phyloP scores from a whole-genome alignment of 305 asterid genomes.

The Fraxinus floribunda region DNA sequence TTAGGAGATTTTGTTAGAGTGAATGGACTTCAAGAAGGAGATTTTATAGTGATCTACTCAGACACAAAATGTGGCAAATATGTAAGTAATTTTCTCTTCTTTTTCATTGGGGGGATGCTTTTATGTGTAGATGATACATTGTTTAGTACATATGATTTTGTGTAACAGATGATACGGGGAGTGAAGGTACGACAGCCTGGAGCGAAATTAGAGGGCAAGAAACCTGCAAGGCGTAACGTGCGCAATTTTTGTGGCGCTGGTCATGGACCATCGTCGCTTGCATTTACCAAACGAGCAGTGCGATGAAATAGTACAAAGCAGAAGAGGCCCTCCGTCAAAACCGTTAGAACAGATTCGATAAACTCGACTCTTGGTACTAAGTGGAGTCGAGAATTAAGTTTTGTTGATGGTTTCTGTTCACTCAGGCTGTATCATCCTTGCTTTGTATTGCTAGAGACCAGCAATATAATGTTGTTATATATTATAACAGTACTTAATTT shows the following conservation, averaged over 20 bases:
- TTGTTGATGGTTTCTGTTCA: slow-evolving; percentile 16
- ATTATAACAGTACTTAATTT: slow-evolving; percentile 12
- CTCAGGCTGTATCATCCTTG: slow-evolving; percentile 1
- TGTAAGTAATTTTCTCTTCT: slow-evolving; percentile 40
- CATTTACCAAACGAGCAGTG: slow-evolving; percentile 47
- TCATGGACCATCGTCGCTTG: slow-evolving; percentile 35
- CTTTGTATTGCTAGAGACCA: slow-evolving; percentile 18
- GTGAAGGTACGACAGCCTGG: slow-evolving; percentile 85
- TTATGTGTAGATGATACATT: neutral
- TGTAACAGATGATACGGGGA: slow-evolving; percentile 86
- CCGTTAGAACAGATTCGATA: neutral
- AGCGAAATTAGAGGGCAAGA: slow-evolving; percentile 58
- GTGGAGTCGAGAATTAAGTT: neutral
- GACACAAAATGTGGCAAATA: slow-evolving; percentile 92
- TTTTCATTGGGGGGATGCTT: neutral
- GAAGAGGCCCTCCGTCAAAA: neutral
- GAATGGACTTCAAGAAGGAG: slow-evolving; percentile 96
- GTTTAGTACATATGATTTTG: no score
- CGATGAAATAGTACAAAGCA: slow-evolving; percentile 19
- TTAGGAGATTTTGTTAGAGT: slow-evolving; percentile 80
- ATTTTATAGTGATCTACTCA: slow-evolving; percentile 87
- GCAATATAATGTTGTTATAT: slow-evolving; percentile 29
- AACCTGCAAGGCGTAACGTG: slow-evolving; percentile 55
- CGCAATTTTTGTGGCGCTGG: slow-evolving; percentile 39
- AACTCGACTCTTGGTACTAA: neutral